Base-by-base conservation (phyloP, 345 rosid genomes). In the Firmiana major region DNA sequence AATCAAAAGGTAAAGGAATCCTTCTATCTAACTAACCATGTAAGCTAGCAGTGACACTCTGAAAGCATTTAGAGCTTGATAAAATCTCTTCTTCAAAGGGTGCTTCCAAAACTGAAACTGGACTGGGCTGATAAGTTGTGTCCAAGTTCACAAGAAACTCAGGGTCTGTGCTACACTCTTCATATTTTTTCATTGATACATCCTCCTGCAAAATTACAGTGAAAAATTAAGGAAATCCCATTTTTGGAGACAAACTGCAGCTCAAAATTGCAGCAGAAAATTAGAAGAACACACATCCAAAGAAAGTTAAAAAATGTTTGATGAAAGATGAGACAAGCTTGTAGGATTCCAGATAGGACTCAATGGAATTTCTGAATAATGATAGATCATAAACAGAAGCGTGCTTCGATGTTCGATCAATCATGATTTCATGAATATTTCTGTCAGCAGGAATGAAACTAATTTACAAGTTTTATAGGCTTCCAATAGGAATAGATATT, bases 31-130 rank as follows among this genome's bases (percentile, higher is more conserved):
- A 80, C 87, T 83, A 57, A 93, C 97, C 88, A 59, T 75, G 77
- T 78, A 85, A 74, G 78, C 76, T 74, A 31, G 79, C 38, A 46
- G 74, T 67, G 42, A 79, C 83, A 60, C 69, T 60, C 40, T 58
- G 46, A 75, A 79, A 81, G 71, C 84, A 83, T 55, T 84, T 86
- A 73, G 75, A 60, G 73, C 76, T 81, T 1, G 57, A 78, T 48
- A 76, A 75, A 45, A 54, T 65, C 74, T 83, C 91, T 59, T 83
- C 83, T 45, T 38, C 28, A 64, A 79, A 87, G 0, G 78, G 55
- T 77, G 90, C 83, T 77, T 86, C 92, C 75, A 95, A 84, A 73
- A 95, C 97, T 62, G 99, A 93, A 85, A 87, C 89, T 45, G 99
- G 98, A 78, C 97, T 95, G 49, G 85, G 90, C 76, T 91, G 97